Evolutionary conservation across 352 stramenopile genomes (phyloP), one percentile per base, ranked within the genome.

Genomic region (Phytopythium helicoides): DNA sequence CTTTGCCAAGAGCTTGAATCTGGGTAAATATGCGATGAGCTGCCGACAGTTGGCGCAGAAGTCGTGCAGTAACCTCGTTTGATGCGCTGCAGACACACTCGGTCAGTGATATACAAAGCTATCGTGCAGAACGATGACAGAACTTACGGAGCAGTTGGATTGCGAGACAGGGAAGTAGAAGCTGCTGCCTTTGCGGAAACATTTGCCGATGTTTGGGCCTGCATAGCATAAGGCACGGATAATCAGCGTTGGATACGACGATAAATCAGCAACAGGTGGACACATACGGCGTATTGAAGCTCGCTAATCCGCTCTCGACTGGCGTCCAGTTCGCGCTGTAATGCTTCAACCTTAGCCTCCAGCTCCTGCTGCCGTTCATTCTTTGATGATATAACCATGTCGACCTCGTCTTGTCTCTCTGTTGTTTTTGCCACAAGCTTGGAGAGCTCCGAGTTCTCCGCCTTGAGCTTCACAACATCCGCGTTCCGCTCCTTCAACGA

Each of bases 391-490:
- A 50, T 8, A 16, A 46, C 59, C 41, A 59, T 67, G 1, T 25
- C 12, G 3, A 7, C 47, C 1, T 18, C 12, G 21, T 22, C 33
- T 16, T n/a, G n/a, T 34, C 26, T 12, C 26, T 33, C 48, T 63
- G 69, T 64, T 34, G 56, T 65, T 36, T 41, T 26, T 41, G 56
- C 45, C 33, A 71, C 47, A 33, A 72, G 56, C 2, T 23, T 56
- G 18, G 61, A n/a, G n/a, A 73, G 60, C 23, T 71, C 56, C 16
- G 57, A 56, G n/a, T 34, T 66, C 39, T 71, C 63, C 7, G 68
- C 47, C 39, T 70, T 73, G 22, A 56, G 59, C 14, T 44, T 44
- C n/a, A n/a, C 47, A 16, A 66, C 45, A 26, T 71, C 66, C 18
- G 61, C 40, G 12, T 65, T 54, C 6, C 63, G 25, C 15, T 68